These are phyloP conservation scores for Luffa aegyptiaca DNA, from an alignment of 306 rosid genomes.

Conservation along the genomic window DNA sequence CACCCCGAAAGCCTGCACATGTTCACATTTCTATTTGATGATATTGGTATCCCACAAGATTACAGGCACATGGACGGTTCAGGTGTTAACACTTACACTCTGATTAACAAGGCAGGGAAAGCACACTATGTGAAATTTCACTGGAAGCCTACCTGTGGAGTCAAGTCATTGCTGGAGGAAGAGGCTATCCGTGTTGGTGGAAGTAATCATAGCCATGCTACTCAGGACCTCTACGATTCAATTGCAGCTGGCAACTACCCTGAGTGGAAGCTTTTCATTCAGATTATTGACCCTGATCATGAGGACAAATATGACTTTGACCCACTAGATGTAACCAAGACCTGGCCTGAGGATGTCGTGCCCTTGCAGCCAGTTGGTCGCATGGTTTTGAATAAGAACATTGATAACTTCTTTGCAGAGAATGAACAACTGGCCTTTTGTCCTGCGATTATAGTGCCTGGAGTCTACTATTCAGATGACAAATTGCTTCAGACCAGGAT, in stretches of 20 bases:
- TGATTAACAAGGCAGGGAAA: slow-evolving; percentile 76
- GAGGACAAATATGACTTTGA: slow-evolving; percentile 86
- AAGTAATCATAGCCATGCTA: slow-evolving; percentile 92
- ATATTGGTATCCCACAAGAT: slow-evolving; percentile 77
- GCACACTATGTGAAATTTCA: slow-evolving; percentile 72
- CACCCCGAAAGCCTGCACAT: slow-evolving; percentile 88
- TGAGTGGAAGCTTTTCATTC: slow-evolving; percentile 90
- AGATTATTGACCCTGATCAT: slow-evolving; percentile 82
- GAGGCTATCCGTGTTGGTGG: slow-evolving; percentile 87
- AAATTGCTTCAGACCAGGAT: slow-evolving; percentile 84
- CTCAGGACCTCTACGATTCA: slow-evolving; percentile 83
- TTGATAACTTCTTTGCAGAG: slow-evolving; percentile 94
- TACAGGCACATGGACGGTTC: slow-evolving; percentile 96
- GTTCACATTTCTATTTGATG: slow-evolving; percentile 77
- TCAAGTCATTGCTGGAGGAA: slow-evolving; percentile 70
- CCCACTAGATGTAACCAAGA: slow-evolving; percentile 92
- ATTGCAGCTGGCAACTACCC: slow-evolving; percentile 97
- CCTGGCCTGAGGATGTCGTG: slow-evolving; percentile 90
- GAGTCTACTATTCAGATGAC: slow-evolving; percentile 76
- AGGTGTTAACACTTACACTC: slow-evolving; percentile 76
- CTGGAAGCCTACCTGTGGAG: slow-evolving; percentile 80
- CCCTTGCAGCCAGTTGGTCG: slow-evolving; percentile 98
- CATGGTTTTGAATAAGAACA: slow-evolving; percentile 81
- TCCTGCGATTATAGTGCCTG: slow-evolving; percentile 79
- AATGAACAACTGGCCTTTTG: slow-evolving; percentile 90